phyloP scores from a whole-genome alignment of 176 grass and related monocot genomes.

The Melocanna baccifera region DNA sequence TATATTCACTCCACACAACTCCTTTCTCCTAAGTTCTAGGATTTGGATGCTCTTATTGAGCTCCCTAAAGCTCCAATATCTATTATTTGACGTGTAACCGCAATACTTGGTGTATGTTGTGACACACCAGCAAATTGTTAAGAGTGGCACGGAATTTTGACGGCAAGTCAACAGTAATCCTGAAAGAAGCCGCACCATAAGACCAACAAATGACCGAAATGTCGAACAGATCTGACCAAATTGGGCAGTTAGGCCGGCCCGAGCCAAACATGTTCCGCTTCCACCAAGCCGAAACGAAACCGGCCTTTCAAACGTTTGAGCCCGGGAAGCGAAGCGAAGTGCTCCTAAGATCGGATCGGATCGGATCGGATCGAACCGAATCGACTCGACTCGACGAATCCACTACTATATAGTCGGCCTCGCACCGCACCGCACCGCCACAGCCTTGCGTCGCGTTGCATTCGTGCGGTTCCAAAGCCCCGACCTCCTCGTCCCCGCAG shows the following conservation, averaged over 20 bases:
- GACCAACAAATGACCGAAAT: not conserved
- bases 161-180: not conserved
- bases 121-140: not conserved
- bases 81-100: too few relatives aligned
- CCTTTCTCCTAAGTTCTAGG: too few relatives aligned
- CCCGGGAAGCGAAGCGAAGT: too few relatives aligned
- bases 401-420: slow-evolving; percentile 19
- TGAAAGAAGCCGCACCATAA: not conserved
- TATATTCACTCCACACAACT: too few relatives aligned
- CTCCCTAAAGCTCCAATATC: too few relatives aligned
- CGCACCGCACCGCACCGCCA: not conserved
- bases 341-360: too few relatives aligned
- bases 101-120: too few relatives aligned
- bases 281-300: not conserved
- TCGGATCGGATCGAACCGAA: not conserved
- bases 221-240: not conserved
- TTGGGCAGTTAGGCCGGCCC: not conserved
- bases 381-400: not conserved
- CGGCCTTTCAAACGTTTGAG: not conserved
- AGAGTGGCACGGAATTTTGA: not conserved
- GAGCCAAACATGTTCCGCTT: not conserved
- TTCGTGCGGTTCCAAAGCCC: not conserved
- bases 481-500: slow-evolving; percentile 12
- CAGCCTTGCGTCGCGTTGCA: not conserved
- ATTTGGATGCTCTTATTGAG: too few relatives aligned